These are phyloP conservation scores for Sonneratia caseolaris DNA, from an alignment of 345 rosid genomes.

Conservation along the genomic window DNA sequence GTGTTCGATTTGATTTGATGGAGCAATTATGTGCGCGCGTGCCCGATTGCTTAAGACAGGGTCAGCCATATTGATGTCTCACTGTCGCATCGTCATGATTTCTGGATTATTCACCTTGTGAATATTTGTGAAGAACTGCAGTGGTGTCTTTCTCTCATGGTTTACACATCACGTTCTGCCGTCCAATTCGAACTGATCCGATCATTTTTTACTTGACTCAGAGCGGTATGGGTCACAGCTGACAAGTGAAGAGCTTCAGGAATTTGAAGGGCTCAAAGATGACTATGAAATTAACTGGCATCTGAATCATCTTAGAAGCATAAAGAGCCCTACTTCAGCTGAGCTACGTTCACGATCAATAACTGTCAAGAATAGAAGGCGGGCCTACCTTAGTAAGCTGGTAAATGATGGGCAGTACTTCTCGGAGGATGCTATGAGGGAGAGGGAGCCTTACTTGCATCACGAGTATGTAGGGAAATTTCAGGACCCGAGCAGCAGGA, in stretches of 20 bases:
- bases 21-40: neutral
- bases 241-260: constrained; percentile 50
- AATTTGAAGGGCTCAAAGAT: constrained; percentile 47
- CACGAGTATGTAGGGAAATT: constrained; percentile 94
- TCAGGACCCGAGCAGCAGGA: constrained; percentile 66
- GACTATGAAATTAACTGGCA: constrained; percentile 88
- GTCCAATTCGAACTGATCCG: neutral
- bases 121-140: too few relatives aligned
- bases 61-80: neutral
- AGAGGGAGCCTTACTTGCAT: constrained; percentile 86
- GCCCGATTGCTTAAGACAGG: neutral
- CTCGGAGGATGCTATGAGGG: constrained; percentile 97
- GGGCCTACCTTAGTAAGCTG: constrained; percentile 62
- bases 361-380: constrained; percentile 70
- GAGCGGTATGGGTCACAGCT: constrained; percentile 72
- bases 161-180: neutral
- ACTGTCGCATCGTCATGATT: neutral
- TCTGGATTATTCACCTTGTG: neutral
- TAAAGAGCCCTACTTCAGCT: constrained; percentile 52
- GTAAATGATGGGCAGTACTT: constrained; percentile 62
- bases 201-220: constrained; percentile 8
- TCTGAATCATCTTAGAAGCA: constrained; percentile 55
- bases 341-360: constrained; percentile 56
- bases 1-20: neutral
- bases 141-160: neutral